Base-by-base conservation (phyloP, 345 rosid species). In the Hevea brasiliensis region DNA sequence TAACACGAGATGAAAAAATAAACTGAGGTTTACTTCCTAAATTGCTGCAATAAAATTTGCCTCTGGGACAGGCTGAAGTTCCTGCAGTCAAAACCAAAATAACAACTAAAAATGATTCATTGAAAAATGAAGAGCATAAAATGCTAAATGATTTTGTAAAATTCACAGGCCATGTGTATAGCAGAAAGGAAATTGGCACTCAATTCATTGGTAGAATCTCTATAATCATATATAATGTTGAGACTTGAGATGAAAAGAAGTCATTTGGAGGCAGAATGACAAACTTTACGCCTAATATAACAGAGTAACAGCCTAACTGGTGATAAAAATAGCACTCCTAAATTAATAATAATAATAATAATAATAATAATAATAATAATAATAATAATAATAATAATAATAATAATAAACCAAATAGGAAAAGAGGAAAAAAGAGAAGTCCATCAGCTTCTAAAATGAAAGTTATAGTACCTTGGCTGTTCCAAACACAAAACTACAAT, bases 11-110 rank as follows among this genome's bases (percentile, higher is more conserved):
- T 65, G 91, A 85, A 42, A 76, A 86, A 61, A 86, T 75, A 70
- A 89, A 87, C 37, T 35, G 80, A 1, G 91, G 94, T n/a, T 68
- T 82, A 68, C 84, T 87, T 68, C 94, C 94, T 26, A 76, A 71
- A 71, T 89, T 87, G 71, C 83, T 79, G 79, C 91, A 89, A 65
- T 89, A 87, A 76, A 89, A 89, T 77, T 84, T 89, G 35, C 83
- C 89, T 7, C 81, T 76, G 6, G 90, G 90, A 74, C 94, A 89
- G 73, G 91, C 91, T 57, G 94, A 81, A 24, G 84, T 94, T 78
- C 98, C 98, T 94, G 89, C 68, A 78, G 63, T 71, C 26, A 71
- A 41, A 64, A 68, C 21, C 68, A 71, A 58, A n/a, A 76, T 57
- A 10, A 45, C 18, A 76, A 7, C 41, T 78, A 47, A 65, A 45